Evolutionary conservation across 306 rosid species (phyloP), one percentile per base, ranked within the genome.

Genomic region (Vachellia collinsii): DNA sequence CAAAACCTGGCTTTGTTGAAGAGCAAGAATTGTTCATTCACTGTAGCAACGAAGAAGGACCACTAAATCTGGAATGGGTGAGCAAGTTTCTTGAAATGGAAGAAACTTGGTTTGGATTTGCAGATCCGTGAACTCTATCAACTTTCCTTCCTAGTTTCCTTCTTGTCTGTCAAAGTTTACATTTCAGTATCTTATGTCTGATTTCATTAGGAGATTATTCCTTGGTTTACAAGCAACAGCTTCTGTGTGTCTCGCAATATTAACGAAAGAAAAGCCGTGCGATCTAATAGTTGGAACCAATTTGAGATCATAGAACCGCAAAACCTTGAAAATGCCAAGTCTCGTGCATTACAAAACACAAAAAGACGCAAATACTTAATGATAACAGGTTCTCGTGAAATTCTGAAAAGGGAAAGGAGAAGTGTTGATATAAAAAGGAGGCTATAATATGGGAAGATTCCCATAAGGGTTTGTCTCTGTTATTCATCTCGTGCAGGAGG

Each of bases 71-170:
- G 74, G 74, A 70, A 22, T 70, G 88, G 90, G 83, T 82, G 79
- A 77, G 75, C 53, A 74, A 66, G 17, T 85, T 85, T 41, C 81
- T 87, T 16, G 87, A 87, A 68, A 74, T 80, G 81, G 90, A 87
- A 8, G 88, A 82, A 50, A 80, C 77, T 47, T 87, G 85, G 85
- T 77, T 80, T 51, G 56, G 73, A 51, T 80, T 75, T 70, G 61
- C 83, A 34, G 54, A 63, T 36, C 11, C 7, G 8, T 72, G 77
- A 72, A 36, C 9, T 72, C 46, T 34, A 51, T 42, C 53, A 46
- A 29, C 56, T 2, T 2, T 14, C 58, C 19, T 50, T 34, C 8
- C 14, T 68, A 5, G 36, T 41, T 41, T 68, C 22, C 71, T 65
- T 65, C 46, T 4, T 17, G 7, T 39, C 5, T 41, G 53, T 70